Base-by-base conservation (phyloP, 129 eudicot genomes). In the Erigeron canadensis region DNA sequence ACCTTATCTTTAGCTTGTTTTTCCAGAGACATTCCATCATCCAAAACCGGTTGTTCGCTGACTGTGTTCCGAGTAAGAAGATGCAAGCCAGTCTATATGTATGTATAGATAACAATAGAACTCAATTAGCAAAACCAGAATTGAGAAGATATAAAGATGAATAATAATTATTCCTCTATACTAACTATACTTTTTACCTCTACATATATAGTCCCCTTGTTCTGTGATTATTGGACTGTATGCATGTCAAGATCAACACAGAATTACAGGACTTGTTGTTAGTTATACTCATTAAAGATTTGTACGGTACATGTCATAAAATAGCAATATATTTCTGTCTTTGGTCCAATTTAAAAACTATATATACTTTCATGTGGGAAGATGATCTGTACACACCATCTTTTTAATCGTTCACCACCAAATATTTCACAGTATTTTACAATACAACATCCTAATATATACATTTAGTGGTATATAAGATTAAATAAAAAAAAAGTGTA, bases 41-140 rank as follows among this genome's bases (percentile, higher is more conserved):
- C 85, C 4, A 56, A 83, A 38, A 76, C 73, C 23, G 88, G 79
- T n/a, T 81, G 77, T 68, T 82, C 85, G 76, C 73, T 75, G 8
- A 74, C 71, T 9, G 83, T 61, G 57, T 79, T 87, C 7, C 78
- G 79, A 11, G 87, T 79, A 10, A 82, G 80, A 50, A 87, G 94
- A 74, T 82, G 82, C 83, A 87, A 80, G 17, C 84, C 85, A 17
- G 85, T 87, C 94, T 87, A 79, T 34, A 48, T 38, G 12, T 18
- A 11, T 18, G 11, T 11, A 67, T 46, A 43, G 57, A 13, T 15
- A 42, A 63, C 12, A 57, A 72, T 43, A 8, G 8, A 40, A 78
- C 56, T 63, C 50, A 1, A 57, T 42, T 34, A 70, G 43, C 41
- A 67, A 67, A 73, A 73, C 37, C 37, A 34, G 13, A 45, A 63